Percentiles rank a stretch among this genome's conserved stretches.
Evolutionary conservation across 2,329 filamentous ascomycete genomes (phyloP).

Genomic region (Parastagonospora avenae): DNA sequence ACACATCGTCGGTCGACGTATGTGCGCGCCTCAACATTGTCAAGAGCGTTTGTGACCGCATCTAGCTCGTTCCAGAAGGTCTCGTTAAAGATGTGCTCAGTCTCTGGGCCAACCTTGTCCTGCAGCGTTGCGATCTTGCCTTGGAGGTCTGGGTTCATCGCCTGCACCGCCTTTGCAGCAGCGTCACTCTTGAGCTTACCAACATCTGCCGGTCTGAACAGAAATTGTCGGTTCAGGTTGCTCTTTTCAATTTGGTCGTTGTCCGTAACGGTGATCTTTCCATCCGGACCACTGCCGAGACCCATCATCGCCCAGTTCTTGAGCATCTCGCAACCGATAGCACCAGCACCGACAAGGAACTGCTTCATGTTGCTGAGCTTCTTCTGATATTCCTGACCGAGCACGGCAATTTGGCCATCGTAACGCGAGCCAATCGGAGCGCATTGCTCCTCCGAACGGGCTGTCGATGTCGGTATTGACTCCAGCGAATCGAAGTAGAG

Average conservation of each 20-base stretch:
- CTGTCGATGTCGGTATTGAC: conserved; percentile 76
- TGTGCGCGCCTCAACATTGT: conserved; percentile 95
- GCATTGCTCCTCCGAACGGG: conserved; percentile 84
- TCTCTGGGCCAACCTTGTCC: conserved; percentile 89
- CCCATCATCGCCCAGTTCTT: conserved; percentile 99
- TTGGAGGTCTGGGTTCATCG: conserved; percentile 91
- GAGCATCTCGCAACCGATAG: conserved; percentile 98
- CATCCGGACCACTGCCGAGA: conserved; percentile 82
- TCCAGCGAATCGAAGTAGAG: conserved; percentile 99
- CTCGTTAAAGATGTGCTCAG: conserved; percentile 93
- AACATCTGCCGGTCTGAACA: conserved; percentile 93
- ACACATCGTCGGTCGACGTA: conserved; percentile 97
- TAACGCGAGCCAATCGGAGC: conserved; percentile 85
- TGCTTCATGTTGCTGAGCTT: conserved; percentile 89
- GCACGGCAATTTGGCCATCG: conserved; percentile 96
- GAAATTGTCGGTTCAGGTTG: conserved; percentile 95
- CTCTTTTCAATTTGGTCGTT: conserved; percentile 99
- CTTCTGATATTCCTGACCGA: conserved; percentile 90
- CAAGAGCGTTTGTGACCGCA: conserved; percentile 93
- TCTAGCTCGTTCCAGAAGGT: conserved; percentile 86
- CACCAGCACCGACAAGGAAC: conserved; percentile 94
- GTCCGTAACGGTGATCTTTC: conserved; percentile 90
- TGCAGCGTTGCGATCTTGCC: conserved; percentile 85
- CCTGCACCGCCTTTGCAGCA: conserved; percentile 84
- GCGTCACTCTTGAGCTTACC: conserved; percentile 96